Evolutionary conservation across 345 rosid species (phyloP).

Genomic region (Chamaenerion angustifolium): DNA sequence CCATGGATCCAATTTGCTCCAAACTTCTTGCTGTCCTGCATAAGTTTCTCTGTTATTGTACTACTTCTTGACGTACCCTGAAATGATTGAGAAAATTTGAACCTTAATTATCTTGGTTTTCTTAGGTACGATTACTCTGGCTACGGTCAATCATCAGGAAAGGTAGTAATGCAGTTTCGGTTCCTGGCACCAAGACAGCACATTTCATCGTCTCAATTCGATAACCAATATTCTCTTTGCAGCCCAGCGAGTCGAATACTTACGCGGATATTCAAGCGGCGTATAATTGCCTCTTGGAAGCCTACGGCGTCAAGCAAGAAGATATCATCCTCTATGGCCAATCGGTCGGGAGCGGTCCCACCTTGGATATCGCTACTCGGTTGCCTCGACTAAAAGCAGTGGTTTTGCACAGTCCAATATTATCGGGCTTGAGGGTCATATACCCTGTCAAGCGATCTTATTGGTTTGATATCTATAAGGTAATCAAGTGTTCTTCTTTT

Average conservation of each 20-base stretch:
- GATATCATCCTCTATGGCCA: too few species aligned
- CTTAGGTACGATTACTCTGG: slow-evolving; percentile 89
- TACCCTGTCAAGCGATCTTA: slow-evolving; percentile 81
- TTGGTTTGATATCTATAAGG: slow-evolving; percentile 98
- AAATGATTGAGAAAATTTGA: too few species aligned
- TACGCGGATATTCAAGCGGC: slow-evolving; percentile 96
- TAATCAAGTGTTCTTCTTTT: too few species aligned
- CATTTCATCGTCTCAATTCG: slow-evolving; percentile 1
- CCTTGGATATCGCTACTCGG: slow-evolving; percentile 70
- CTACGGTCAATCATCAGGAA: too few species aligned
- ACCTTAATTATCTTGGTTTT: neutral
- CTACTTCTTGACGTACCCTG: too few species aligned
- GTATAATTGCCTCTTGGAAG: slow-evolving; percentile 79
- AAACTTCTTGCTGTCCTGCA: neutral
- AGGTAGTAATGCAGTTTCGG: slow-evolving; percentile 37
- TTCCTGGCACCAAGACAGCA: neutral
- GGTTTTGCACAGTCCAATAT: slow-evolving; percentile 86
- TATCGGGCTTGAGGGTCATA: slow-evolving; percentile 94
- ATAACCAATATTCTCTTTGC: slow-evolving; percentile 21
- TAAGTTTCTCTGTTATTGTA: neutral
- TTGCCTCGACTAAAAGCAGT: slow-evolving; percentile 67
- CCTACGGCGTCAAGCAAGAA: slow-evolving; percentile 74
- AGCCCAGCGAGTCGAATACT: slow-evolving; percentile 86
- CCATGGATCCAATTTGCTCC: too few species aligned
- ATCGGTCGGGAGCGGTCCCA: slow-evolving; percentile 98